phyloP scores from a whole-genome alignment of 164 flowering plant genomes.

The Akebia trifoliata region DNA sequence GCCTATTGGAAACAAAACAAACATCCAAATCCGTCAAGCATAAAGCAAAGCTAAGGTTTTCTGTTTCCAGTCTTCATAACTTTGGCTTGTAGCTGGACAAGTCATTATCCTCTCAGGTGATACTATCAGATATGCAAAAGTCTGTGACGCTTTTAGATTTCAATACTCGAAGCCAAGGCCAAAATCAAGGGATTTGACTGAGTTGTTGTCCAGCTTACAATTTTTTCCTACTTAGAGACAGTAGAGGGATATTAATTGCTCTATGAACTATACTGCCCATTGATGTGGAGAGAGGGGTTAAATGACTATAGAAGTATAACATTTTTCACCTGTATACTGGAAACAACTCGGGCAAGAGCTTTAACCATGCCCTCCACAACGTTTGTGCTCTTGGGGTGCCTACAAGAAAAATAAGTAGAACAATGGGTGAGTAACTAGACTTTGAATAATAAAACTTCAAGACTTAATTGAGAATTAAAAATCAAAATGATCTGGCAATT shows the following conservation, averaged over 20 bases:
- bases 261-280: no score
- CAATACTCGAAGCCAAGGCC: background rate
- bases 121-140: no score
- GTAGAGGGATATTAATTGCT: no score
- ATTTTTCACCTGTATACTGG: constrained; percentile 71
- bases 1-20: no score
- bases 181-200: background rate
- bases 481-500: no score
- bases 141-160: background rate
- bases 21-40: no score
- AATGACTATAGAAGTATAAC: background rate
- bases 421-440: background rate
- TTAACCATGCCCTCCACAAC: constrained; percentile 91
- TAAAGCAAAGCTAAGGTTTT: no score
- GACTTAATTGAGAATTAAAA: background rate
- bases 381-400: constrained; percentile 94
- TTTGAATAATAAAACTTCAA: background rate
- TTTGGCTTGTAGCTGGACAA: no score
- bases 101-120: no score
- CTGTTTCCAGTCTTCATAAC: no score
- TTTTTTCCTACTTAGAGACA: background rate
- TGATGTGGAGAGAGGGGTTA: background rate
- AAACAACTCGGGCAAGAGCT: constrained; percentile 94
- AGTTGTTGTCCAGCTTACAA: background rate
- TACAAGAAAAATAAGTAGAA: constrained; percentile 23